A percentile compares a stretch with the other conserved stretches of the same genome.
phyloP scores from a whole-genome alignment of 768 basidiomycete genomes.

The Russula sp. region DNA sequence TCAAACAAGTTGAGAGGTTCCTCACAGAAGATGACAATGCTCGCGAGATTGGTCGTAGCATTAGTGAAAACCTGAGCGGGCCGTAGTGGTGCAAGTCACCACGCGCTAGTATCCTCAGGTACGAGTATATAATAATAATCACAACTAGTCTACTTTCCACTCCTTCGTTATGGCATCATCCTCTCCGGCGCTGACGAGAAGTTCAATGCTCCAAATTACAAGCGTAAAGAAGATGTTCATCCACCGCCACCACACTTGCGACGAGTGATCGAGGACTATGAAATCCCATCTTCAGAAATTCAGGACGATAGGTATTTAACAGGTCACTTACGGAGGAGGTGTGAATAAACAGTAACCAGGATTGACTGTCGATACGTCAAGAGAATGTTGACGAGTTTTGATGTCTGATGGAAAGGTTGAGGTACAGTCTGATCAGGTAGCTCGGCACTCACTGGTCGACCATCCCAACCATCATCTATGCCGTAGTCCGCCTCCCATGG shows the following conservation, averaged over 20 bases:
- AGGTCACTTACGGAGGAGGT: conserved; percentile 64
- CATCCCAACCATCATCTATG: conserved; percentile 63
- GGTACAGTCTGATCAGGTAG: conserved; percentile 3
- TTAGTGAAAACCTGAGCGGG: neutral
- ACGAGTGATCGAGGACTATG: conserved; percentile 79
- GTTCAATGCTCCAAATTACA: conserved; percentile 77
- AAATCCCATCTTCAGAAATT: conserved; percentile 7
- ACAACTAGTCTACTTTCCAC: conserved; percentile 61
- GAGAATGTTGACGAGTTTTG: conserved; percentile 67
- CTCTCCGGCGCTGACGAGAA: conserved; percentile 68
- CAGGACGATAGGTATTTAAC: neutral
- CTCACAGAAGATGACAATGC: conserved; percentile 14
- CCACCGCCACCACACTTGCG: conserved; percentile 95
- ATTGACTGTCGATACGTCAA: conserved; percentile 82
- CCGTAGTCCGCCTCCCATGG: conserved; percentile 70
- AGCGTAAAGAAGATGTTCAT: conserved; percentile 86
- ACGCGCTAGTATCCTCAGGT: too few species aligned
- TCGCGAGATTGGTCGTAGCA: conserved; percentile 18
- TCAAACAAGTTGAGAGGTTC: conserved; percentile 29
- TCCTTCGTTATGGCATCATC: conserved; percentile 58
- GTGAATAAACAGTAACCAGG: conserved; percentile 84
- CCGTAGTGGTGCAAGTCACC: neutral
- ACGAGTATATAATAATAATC: neutral
- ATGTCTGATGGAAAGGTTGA: conserved; percentile 51
- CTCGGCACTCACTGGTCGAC: conserved; percentile 57